Conservation (phyloP, 2,329 filamentous ascomycete species). For the Aspergillus costaricaensis region DNA sequence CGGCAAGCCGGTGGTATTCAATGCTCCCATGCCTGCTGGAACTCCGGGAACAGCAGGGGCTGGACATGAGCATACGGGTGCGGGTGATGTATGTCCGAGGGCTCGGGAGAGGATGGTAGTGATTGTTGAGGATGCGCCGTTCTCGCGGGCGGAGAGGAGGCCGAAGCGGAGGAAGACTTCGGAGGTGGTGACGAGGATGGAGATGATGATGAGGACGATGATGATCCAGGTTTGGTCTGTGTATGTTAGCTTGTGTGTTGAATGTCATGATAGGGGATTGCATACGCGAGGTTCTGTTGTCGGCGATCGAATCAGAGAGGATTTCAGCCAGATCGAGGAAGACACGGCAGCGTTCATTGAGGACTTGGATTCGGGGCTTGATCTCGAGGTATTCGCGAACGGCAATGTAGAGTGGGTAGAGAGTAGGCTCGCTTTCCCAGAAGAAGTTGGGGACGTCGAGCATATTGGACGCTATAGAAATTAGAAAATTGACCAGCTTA, state of each 20-base stretch:
- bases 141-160: slow-evolving; percentile 57
- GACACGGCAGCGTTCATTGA: slow-evolving; percentile 94
- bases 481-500: slow-evolving; percentile 17
- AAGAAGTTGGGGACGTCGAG: slow-evolving; percentile 96
- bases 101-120: slow-evolving; percentile 21
- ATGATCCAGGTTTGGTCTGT: slow-evolving; percentile 91
- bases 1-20: slow-evolving; percentile 1
- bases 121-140: slow-evolving; percentile 6
- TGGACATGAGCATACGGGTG: slow-evolving; percentile 14
- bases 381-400: slow-evolving; percentile 98
- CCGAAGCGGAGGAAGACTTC: slow-evolving; percentile 87
- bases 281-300: slow-evolving; percentile 84
- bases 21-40: neutral
- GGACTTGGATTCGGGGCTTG: slow-evolving; percentile 89
- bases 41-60: neutral
- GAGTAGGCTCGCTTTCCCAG: slow-evolving; percentile 94
- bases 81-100: neutral
- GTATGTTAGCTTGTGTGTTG: slow-evolving; percentile 39
- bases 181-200: slow-evolving; percentile 84
- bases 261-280: slow-evolving; percentile 43
- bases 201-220: slow-evolving; percentile 87
- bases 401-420: slow-evolving; percentile 90
- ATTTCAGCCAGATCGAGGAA: slow-evolving; percentile 97
- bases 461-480: slow-evolving; percentile 76
- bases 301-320: slow-evolving; percentile 84